These are phyloP conservation scores for Fusarium goolgardi DNA, from an alignment of 2,329 filamentous ascomycete species.

Conservation along the genomic window DNA sequence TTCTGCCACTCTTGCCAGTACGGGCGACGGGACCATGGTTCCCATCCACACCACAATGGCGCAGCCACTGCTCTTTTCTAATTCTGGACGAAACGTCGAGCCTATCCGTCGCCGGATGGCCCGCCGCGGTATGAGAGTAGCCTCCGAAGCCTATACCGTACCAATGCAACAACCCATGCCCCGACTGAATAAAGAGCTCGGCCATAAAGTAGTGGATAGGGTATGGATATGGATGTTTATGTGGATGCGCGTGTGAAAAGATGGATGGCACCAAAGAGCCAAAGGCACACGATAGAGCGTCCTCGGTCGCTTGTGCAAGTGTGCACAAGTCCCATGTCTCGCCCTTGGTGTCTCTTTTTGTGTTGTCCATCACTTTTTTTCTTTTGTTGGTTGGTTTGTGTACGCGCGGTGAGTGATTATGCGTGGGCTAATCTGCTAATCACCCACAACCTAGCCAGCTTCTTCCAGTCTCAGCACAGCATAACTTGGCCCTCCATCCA, in stretches of 20 bases:
- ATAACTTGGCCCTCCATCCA: slow-evolving; percentile 16
- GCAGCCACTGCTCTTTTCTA: slow-evolving; percentile 52
- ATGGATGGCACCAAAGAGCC: slow-evolving; percentile 29
- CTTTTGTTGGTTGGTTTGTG: slow-evolving; percentile 24
- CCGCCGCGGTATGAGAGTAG: slow-evolving; percentile 48
- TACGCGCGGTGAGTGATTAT: slow-evolving; percentile 37
- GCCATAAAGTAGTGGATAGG: slow-evolving; percentile 45
- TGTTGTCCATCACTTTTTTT: slow-evolving; percentile 22
- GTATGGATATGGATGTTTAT: slow-evolving; percentile 37
- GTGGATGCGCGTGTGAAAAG: slow-evolving; percentile 32
- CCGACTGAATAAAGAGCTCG: slow-evolving; percentile 48
- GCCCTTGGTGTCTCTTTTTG: slow-evolving; percentile 25
- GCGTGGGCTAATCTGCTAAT: slow-evolving; percentile 18
- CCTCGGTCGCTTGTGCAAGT: slow-evolving; percentile 39
- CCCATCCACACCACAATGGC: slow-evolving; percentile 49
- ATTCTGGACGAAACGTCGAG: slow-evolving; percentile 49
- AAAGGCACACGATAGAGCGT: slow-evolving; percentile 28
- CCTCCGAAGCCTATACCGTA: slow-evolving; percentile 39
- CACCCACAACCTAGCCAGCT: slow-evolving; percentile 13
- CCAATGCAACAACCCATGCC: slow-evolving; percentile 45
- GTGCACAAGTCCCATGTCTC: slow-evolving; percentile 38
- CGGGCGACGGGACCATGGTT: slow-evolving; percentile 34
- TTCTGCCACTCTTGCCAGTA: slow-evolving; percentile 37
- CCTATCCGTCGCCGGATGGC: slow-evolving; percentile 46
- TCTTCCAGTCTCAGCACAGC: slow-evolving; percentile 14